Evolutionary conservation across 1,139 yeast species (phyloP).

Genomic region (Yamadazyma diddensiae): DNA sequence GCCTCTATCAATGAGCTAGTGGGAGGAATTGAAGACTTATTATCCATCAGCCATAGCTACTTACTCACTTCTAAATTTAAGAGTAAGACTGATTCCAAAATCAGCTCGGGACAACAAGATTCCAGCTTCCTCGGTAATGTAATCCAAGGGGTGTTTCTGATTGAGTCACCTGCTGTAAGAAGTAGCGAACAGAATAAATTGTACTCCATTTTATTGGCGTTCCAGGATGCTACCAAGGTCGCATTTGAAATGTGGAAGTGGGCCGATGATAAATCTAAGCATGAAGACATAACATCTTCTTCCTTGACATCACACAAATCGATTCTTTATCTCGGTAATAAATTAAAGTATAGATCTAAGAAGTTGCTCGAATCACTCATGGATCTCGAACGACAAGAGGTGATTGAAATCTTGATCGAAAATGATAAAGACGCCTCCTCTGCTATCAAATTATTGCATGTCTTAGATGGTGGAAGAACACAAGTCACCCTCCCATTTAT

Average conservation of each 20-base stretch:
- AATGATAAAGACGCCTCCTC: slow-evolving; percentile 23
- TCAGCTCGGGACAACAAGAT: slow-evolving; percentile 26
- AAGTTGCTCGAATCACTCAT: slow-evolving; percentile 67
- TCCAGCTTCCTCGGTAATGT: slow-evolving; percentile 64
- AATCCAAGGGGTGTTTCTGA: slow-evolving; percentile 82
- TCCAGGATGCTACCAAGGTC: slow-evolving; percentile 56
- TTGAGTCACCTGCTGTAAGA: slow-evolving; percentile 64
- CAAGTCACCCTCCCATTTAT: slow-evolving; percentile 70
- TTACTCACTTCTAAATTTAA: slow-evolving; percentile 35
- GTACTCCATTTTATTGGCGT: slow-evolving; percentile 56
- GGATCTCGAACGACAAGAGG: slow-evolving; percentile 69
- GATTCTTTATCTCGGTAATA: slow-evolving; percentile 58
- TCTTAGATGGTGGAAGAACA: slow-evolving; percentile 83
- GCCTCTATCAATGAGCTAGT: slow-evolving; percentile 51
- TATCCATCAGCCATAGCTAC: slow-evolving; percentile 62
- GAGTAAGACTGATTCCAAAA: slow-evolving; percentile 16
- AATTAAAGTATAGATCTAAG: slow-evolving; percentile 70
- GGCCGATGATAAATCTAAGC: slow-evolving; percentile 53
- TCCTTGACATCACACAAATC: slow-evolving; percentile 35
- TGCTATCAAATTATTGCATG: slow-evolving; percentile 55
- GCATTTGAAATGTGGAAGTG: slow-evolving; percentile 71
- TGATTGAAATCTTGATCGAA: slow-evolving; percentile 61
- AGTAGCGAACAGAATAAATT: slow-evolving; percentile 54
- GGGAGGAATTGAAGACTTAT: slow-evolving; percentile 63
- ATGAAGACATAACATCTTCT: slow-evolving; percentile 7